phyloP scores from a whole-genome alignment of 2,329 filamentous ascomycete genomes.

The Sporothrix pallida region DNA sequence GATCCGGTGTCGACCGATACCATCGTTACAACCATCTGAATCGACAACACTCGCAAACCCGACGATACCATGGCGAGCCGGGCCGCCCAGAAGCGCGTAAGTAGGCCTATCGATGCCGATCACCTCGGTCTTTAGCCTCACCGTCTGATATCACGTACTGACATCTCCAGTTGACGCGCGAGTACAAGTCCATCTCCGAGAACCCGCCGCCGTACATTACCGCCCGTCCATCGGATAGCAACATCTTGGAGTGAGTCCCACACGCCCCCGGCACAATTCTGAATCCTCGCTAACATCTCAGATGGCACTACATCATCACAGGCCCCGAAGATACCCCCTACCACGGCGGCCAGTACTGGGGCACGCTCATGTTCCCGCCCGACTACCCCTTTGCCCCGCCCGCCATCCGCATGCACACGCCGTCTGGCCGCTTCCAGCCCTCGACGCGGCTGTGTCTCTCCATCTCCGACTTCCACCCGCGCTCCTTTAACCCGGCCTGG shows the following conservation, averaged over 20 bases:
- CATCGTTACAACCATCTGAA: neutral
- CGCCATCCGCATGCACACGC: conserved; percentile 98
- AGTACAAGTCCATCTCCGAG: conserved; percentile 66
- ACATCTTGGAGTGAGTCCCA: conserved; percentile 80
- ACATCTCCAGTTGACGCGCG: conserved; percentile 59
- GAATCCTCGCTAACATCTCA: conserved; percentile 44
- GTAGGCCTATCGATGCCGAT: conserved; percentile 40
- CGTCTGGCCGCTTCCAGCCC: conserved; percentile 91
- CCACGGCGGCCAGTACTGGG: conserved; percentile 96
- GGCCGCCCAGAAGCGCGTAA: conserved; percentile 73
- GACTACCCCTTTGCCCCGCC: conserved; percentile 98
- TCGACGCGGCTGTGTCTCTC: conserved; percentile 90
- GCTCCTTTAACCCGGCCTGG: conserved; percentile 98
- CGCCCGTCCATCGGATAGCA: conserved; percentile 86
- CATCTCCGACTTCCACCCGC: conserved; percentile 97
- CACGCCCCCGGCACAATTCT: neutral
- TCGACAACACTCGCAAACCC: neutral
- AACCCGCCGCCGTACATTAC: conserved; percentile 89
- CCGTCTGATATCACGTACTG: neutral
- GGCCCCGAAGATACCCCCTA: conserved; percentile 95
- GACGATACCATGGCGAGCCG: conserved; percentile 67
- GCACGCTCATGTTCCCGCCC: conserved; percentile 90
- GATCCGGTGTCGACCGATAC: neutral
- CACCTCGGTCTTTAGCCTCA: no score
- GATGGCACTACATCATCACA: conserved; percentile 95